phyloP scores from a whole-genome alignment of 1,284 basidiomycete species.

The Waitea zeae region DNA sequence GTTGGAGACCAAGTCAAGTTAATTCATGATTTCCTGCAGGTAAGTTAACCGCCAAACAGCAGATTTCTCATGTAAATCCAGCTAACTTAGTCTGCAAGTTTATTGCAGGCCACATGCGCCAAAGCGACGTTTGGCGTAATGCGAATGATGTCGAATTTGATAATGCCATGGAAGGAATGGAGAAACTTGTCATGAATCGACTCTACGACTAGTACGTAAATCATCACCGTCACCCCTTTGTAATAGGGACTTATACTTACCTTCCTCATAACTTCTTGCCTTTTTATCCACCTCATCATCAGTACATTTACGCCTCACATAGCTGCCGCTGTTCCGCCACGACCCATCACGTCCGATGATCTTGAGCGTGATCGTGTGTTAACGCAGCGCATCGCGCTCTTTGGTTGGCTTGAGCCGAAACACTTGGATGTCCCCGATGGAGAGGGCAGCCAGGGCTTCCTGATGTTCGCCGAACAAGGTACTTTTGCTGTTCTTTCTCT shows the following conservation, averaged over 20 bases:
- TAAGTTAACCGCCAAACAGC: constrained; percentile 19
- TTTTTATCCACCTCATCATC: constrained; percentile 5
- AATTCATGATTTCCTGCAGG: constrained; percentile 80
- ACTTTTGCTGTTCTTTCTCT: constrained; percentile 1
- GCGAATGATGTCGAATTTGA: constrained; percentile 77
- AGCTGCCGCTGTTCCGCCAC: constrained; percentile 36
- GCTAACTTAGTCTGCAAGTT: constrained; percentile 41
- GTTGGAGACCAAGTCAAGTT: constrained; percentile 86
- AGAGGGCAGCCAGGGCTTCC: constrained; percentile 63
- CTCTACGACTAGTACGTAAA: constrained; percentile 78
- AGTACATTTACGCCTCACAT: constrained; percentile 87
- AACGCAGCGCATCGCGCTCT: constrained; percentile 79
- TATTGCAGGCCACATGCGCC: constrained; percentile 75
- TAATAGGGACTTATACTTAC: not conserved
- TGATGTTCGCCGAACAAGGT: constrained; percentile 92
- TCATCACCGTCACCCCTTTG: not conserved
- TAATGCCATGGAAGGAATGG: constrained; percentile 96
- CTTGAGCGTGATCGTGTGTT: constrained; percentile 88
- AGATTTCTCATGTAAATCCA: constrained; percentile 4
- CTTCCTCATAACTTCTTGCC: no score
- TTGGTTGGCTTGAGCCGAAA: constrained; percentile 78
- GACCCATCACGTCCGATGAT: constrained; percentile 86
- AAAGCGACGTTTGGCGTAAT: constrained; percentile 68
- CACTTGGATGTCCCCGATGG: constrained; percentile 77
- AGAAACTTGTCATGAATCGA: constrained; percentile 98